A percentile compares a stretch with the other conserved stretches of the same genome.
These are phyloP conservation scores for Cryphonectria naterciae DNA, from an alignment of 2,329 filamentous ascomycete genomes.

Conservation along the genomic window DNA sequence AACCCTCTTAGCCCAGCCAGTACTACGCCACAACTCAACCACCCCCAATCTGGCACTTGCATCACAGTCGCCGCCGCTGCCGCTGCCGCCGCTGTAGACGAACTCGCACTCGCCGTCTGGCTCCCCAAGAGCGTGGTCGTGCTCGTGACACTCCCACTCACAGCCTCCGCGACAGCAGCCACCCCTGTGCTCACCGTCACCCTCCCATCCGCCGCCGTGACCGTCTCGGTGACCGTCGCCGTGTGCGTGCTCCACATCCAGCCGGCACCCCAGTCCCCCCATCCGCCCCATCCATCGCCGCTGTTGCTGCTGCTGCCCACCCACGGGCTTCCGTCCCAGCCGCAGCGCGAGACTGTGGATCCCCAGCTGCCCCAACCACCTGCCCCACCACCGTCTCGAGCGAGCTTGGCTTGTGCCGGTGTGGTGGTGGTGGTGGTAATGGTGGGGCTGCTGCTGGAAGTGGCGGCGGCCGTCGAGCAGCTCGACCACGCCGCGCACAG, in stretches of 20 bases:
- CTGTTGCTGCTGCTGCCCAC: conserved; percentile 32
- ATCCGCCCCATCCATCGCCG: conserved; percentile 45
- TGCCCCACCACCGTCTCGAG: not conserved
- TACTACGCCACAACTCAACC: conserved; percentile 35
- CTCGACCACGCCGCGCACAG: conserved; percentile 46
- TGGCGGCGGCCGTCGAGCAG: conserved; percentile 43
- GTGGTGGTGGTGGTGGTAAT: not conserved
- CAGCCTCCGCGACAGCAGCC: conserved; percentile 38
- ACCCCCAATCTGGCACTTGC: conserved; percentile 16
- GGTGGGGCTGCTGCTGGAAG: conserved; percentile 6
- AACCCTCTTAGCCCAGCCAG: conserved; percentile 38
- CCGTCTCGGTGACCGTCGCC: conserved; percentile 40
- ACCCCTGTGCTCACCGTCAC: conserved; percentile 36
- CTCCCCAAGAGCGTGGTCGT: conserved; percentile 36
- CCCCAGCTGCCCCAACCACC: conserved; percentile 30
- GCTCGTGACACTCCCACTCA: conserved; percentile 37
- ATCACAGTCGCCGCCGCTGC: too few relatives aligned
- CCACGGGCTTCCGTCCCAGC: conserved; percentile 47
- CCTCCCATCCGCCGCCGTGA: conserved; percentile 39
- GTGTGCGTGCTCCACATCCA: conserved; percentile 44
- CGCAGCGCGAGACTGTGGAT: conserved; percentile 47
- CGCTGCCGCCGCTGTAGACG: not conserved
- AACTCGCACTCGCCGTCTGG: conserved; percentile 11
- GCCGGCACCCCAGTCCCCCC: conserved; percentile 46
- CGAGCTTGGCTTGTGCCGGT: not conserved